Evolutionary conservation across 345 rosid genomes (phyloP), one percentile per base, ranked within the genome.

Genomic region (Odontarrhena argentea): DNA sequence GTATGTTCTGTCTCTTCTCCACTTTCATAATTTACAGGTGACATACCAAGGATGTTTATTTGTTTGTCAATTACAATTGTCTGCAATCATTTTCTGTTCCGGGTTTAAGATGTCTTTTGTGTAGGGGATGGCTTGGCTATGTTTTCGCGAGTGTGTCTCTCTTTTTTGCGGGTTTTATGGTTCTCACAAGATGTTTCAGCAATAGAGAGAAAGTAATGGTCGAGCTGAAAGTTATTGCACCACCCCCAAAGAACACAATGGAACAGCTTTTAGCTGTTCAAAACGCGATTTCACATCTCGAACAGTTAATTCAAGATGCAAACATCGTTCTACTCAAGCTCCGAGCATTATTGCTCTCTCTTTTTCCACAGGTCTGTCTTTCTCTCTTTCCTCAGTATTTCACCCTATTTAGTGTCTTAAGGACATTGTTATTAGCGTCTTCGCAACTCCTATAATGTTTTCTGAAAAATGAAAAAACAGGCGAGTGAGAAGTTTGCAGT

Each of bases 251-350:
- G 91, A 94, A 75, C 82, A 83, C 91, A 57, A 80, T 94, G 96
- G 99, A 88, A 65, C 99, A 91, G 86, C 95, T 94, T 75, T 76
- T 94, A 81, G 96, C 95, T 10, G 92, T 91, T 63, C 99, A 88
- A 75, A 85, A 86, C 69, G 87, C 92, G 37, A 71, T 91, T 61
- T 83, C 97, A 1, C 92, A 88, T 71, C 85, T 71, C 2, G 97
- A 94, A 77, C 42, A 73, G 60, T 65, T 79, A 51, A 75, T 91
- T 61, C 96, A 94, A 71, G 97, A 94, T 44, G 84, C 88, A 40
- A 94, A 94, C 76, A 68, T 91, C 18, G 69, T 80, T 62, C 95
- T 94, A 28, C 92, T 88, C 73, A 94, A 94, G 81, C 58, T 91
- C n/a, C 92, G 95, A 6, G 99, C 88, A 70, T 67, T 94, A 61